Evolutionary conservation across 257 asterid species (phyloP).

Genomic region (Solanum sejunctum): DNA sequence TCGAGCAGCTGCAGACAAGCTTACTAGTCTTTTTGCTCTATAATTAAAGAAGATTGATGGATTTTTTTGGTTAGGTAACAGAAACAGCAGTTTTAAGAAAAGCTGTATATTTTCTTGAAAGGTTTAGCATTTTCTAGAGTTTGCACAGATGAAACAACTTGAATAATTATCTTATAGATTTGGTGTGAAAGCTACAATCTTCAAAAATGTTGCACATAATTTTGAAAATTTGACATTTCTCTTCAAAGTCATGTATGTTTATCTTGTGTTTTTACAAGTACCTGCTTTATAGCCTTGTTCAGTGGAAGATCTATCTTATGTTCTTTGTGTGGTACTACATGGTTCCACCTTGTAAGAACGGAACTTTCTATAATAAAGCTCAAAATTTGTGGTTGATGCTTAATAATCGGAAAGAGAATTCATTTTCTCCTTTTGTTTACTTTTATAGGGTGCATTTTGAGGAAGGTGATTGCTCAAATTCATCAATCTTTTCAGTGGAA

Average conservation of each 20-base stretch:
- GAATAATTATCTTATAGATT: background rate
- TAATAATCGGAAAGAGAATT: background rate
- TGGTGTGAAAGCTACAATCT: background rate
- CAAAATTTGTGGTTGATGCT: background rate
- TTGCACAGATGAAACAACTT: background rate
- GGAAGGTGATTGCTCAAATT: background rate
- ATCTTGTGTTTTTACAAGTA: background rate
- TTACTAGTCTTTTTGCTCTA: background rate
- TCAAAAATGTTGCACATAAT: background rate
- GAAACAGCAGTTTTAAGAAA: background rate
- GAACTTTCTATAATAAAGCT: background rate
- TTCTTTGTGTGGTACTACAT: no score
- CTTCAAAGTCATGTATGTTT: background rate
- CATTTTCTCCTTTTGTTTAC: background rate
- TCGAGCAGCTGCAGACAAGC: background rate
- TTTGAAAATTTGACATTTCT: background rate
- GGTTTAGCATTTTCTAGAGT: background rate
- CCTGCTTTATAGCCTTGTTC: background rate
- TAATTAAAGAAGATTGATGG: background rate
- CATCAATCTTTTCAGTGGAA: background rate
- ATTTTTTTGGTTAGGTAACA: background rate
- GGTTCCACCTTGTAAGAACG: no score
- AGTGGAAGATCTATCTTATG: no score
- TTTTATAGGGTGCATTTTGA: background rate
- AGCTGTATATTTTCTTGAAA: background rate